These are phyloP conservation scores for Candida cerambycidarum DNA, from an alignment of 805 yeast species.

Conservation along the genomic window DNA sequence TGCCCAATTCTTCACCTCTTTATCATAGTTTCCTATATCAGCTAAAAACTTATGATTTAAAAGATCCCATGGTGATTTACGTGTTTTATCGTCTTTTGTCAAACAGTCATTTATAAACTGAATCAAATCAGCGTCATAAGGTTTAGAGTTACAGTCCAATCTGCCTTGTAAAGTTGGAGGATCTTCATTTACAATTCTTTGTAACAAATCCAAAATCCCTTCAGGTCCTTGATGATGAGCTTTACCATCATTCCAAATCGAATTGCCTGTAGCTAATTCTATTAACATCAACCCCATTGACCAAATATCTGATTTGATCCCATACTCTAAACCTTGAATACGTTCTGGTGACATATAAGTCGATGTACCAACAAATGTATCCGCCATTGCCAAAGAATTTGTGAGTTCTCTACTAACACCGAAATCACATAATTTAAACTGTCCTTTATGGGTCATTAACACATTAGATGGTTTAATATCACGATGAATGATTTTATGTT, in stretches of 20 bases:
- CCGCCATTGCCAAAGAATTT: constrained; percentile 82
- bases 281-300: constrained; percentile 87
- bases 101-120: constrained; percentile 74
- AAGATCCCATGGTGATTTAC: constrained; percentile 76
- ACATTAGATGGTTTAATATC: constrained; percentile 97
- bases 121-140: constrained; percentile 51
- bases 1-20: constrained; percentile 42
- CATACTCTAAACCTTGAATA: constrained; percentile 90
- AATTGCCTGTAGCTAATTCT: constrained; percentile 82
- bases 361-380: constrained; percentile 97
- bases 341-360: constrained; percentile 97
- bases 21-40: constrained; percentile 31
- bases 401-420: constrained; percentile 93
- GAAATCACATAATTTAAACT: constrained; percentile 90
- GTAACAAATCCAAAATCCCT: constrained; percentile 86
- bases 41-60: constrained; percentile 31
- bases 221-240: constrained; percentile 48
- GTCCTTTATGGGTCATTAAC: constrained; percentile 80
- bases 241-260: constrained; percentile 58
- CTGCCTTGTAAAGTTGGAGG: constrained; percentile 65
- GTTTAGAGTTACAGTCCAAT: constrained; percentile 26
- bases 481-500: constrained; percentile 88
- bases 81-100: constrained; percentile 60
- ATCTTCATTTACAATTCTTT: constrained; percentile 89
- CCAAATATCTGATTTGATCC: constrained; percentile 98